Evolutionary conservation across 2,329 filamentous ascomycete species (phyloP), one percentile per base, ranked within the genome.

Genomic region (Diaporthe vexans): DNA sequence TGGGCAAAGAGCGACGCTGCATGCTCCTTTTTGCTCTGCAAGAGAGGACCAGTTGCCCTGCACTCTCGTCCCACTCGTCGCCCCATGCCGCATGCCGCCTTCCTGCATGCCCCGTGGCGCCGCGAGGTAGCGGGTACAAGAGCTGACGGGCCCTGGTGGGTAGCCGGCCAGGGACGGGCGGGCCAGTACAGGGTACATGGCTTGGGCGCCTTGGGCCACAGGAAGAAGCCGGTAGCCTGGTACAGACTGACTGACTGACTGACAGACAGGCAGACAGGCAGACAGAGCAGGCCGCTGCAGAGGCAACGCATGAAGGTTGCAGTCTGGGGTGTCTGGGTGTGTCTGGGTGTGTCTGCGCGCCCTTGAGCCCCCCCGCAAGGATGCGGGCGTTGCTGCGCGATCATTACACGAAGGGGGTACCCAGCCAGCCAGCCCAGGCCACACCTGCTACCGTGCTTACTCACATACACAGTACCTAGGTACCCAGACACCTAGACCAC

Each of bases 331-430:
- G 37, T 37, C 11, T 37, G 9, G 9, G 35, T 13, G 35, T 13
- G 35, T 37, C 35, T 37, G 8, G 35, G 35, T 37, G 35, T 11
- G 35, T 37, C 37, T 72, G 21, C 29, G 29, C 57, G 43, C 57
- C 58, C 69, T 51, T 54, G 35, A 58, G 35, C 29, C 48, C 46
- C 57, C 46, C 54, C 57, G 26, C 69, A 72, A 43, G 48, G 46
- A 10, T 72, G 69, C 69, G 69, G 69, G 69, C 69, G 69, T 71
- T 43, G 69, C 35, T 61, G 33, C 69, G 24, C 43, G 10, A 52
- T 37, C 40, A 71, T 52, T 51, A 48, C 26, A 61, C 43, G 43
- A 35, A 59, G 43, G n/a, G n/a, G n/a, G 61, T 67, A 67, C 37
- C 35, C n/a, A n/a, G n/a, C n/a, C n/a, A n/a, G n/a, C n/a, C n/a